Percentiles rank a stretch among this genome's conserved stretches.
Conservation (phyloP, 108 stramenopile species). For the Stephanodiscus triporus region DNA sequence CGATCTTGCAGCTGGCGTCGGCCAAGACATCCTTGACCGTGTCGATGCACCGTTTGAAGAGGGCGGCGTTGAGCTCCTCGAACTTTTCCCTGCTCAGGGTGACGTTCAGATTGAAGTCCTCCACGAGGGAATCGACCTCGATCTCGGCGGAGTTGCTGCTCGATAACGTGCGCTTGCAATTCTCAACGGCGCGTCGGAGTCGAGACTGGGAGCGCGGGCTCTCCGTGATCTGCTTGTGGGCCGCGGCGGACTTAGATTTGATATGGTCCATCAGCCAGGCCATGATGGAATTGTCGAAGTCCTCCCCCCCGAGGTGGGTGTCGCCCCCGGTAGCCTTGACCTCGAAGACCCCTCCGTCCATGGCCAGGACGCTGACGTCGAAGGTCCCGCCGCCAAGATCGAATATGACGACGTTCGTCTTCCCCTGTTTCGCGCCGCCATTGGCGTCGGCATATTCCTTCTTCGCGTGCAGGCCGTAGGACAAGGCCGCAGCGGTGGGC, state of each 20-base stretch:
- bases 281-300: slow-evolving; percentile 90
- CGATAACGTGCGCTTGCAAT: slow-evolving; percentile 79
- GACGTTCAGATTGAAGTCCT: slow-evolving; percentile 54
- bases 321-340: slow-evolving; percentile 91
- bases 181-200: slow-evolving; percentile 73
- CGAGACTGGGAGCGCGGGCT: slow-evolving; percentile 68
- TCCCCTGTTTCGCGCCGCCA: slow-evolving; percentile 11
- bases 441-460: slow-evolving; percentile 36
- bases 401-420: slow-evolving; percentile 82
- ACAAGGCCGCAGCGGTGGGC: slow-evolving; percentile 75
- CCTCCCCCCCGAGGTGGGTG: slow-evolving; percentile 92
- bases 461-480: slow-evolving; percentile 66
- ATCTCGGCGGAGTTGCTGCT: slow-evolving; percentile 55
- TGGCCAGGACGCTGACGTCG: slow-evolving; percentile 67
- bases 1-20: slow-evolving; percentile 66
- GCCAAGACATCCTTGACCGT: slow-evolving; percentile 76
- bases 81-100: slow-evolving; percentile 50
- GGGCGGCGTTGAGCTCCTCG: slow-evolving; percentile 53
- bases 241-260: slow-evolving; percentile 63
- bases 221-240: slow-evolving; percentile 37
- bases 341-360: slow-evolving; percentile 80
- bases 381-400: slow-evolving; percentile 84
- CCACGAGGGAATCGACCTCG: slow-evolving; percentile 62
- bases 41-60: slow-evolving; percentile 74
- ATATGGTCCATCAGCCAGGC: slow-evolving; percentile 81